A percentile compares a stretch with the other conserved stretches of the same genome.
These are phyloP conservation scores for Talaromyces sp. DNA, from an alignment of 2,329 filamentous ascomycete species.

Conservation along the genomic window DNA sequence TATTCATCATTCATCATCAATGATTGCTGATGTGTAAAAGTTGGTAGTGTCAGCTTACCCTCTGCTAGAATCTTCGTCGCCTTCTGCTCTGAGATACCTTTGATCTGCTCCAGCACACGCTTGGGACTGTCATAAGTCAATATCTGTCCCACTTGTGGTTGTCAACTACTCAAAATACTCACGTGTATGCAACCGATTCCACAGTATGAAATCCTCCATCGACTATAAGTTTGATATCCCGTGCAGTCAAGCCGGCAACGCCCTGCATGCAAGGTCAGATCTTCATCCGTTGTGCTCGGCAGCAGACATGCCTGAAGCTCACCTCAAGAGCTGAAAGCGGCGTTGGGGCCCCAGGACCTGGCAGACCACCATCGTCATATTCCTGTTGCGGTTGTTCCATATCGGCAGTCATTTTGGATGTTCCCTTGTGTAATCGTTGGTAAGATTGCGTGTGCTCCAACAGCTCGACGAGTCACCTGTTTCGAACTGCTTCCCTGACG, in stretches of 20 bases:
- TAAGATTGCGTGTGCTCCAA: not conserved
- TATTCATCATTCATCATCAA: slow-evolving; percentile 35
- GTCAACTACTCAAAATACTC: slow-evolving; percentile 29
- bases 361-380: slow-evolving; percentile 68
- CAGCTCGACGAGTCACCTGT: not conserved
- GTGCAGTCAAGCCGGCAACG: slow-evolving; percentile 81
- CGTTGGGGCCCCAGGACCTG: slow-evolving; percentile 89
- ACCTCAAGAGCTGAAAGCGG: slow-evolving; percentile 84
- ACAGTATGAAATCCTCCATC: slow-evolving; percentile 95
- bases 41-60: slow-evolving; percentile 52
- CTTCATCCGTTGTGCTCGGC: not conserved
- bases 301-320: slow-evolving; percentile 22
- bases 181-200: slow-evolving; percentile 92
- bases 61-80: slow-evolving; percentile 86
- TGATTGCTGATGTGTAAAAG: not conserved
- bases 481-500: not conserved
- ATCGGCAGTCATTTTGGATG: slow-evolving; percentile 42
- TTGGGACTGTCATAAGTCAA: slow-evolving; percentile 49
- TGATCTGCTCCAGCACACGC: slow-evolving; percentile 85
- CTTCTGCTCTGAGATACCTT: slow-evolving; percentile 96
- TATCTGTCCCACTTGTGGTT: not conserved
- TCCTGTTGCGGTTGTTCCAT: slow-evolving; percentile 65
- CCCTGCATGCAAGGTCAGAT: slow-evolving; percentile 56
- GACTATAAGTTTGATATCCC: slow-evolving; percentile 88
- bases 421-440: not conserved